A percentile compares a stretch with the other conserved stretches of the same genome.
These are phyloP conservation scores for Epichloe scottii DNA, from an alignment of 2,329 filamentous ascomycete genomes.

Conservation along the genomic window DNA sequence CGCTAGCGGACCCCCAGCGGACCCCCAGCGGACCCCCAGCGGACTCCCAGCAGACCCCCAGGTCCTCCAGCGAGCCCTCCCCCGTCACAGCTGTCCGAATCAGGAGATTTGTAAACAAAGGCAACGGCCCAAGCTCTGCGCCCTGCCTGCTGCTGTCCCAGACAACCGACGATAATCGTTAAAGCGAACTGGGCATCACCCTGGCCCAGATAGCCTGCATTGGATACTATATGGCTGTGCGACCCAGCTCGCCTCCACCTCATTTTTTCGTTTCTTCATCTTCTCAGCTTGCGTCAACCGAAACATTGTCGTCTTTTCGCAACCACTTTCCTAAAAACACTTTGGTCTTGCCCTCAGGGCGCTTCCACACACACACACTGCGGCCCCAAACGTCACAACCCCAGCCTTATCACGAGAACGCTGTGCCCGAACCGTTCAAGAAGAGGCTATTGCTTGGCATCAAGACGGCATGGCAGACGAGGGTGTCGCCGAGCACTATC, in stretches of 20 bases:
- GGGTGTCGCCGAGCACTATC: slow-evolving; percentile 73
- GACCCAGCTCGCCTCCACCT: slow-evolving; percentile 1
- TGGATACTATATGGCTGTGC: slow-evolving; percentile 2
- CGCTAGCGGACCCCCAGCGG: slow-evolving; percentile 1
- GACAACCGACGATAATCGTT: slow-evolving; percentile 17
- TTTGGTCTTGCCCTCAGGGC: not conserved
- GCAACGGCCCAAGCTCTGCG: slow-evolving; percentile 18
- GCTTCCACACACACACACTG: not conserved
- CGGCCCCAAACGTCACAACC: not conserved
- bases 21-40: not conserved
- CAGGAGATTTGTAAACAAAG: slow-evolving; percentile 30
- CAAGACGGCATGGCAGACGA: slow-evolving; percentile 39
- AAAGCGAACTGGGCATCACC: slow-evolving; percentile 5
- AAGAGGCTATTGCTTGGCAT: slow-evolving; percentile 13
- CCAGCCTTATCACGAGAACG: not conserved
- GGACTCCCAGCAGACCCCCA: not conserved
- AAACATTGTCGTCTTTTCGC: not conserved
- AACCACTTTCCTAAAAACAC: not conserved
- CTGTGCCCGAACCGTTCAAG: not conserved
- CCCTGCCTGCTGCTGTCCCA: slow-evolving; percentile 19
- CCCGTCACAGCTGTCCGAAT: slow-evolving; percentile 22
- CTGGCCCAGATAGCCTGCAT: slow-evolving; percentile 1
- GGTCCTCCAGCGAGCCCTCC: slow-evolving; percentile 6
- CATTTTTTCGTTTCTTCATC: not conserved
- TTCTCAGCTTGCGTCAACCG: not conserved